Conservation (phyloP, 1,284 basidiomycete species). For the Fomitopsis betulina region DNA sequence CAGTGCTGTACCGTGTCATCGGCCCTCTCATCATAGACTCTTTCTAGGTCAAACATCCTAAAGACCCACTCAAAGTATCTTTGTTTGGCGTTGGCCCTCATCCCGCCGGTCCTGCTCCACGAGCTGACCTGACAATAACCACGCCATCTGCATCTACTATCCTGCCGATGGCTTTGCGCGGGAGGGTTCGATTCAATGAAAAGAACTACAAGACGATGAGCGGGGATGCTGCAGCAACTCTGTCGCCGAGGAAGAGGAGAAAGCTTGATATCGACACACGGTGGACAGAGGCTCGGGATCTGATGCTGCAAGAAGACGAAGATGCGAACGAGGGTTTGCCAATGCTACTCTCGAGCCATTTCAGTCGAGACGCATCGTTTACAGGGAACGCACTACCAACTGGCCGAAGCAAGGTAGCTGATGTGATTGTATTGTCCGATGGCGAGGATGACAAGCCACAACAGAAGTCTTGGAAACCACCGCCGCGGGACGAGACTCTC, state of each 20-base stretch:
- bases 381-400: conserved; percentile 1
- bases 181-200: conserved; percentile 25
- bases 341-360: conserved; percentile 22
- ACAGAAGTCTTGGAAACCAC: conserved; percentile 31
- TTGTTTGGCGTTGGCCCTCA: conserved; percentile 21
- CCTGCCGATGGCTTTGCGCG: conserved; percentile 21
- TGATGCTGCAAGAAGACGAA: conserved; percentile 27
- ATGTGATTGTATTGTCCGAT: not conserved
- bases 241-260: conserved; percentile 25
- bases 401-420: conserved; percentile 2
- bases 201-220: conserved; percentile 15
- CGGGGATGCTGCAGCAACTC: not conserved
- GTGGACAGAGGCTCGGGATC: conserved; percentile 28
- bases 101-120: not conserved
- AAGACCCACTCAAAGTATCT: conserved; percentile 16
- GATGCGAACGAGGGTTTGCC: conserved; percentile 27
- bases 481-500: conserved; percentile 41
- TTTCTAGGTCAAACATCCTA: conserved; percentile 6
- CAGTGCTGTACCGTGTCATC: not conserved
- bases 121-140: conserved; percentile 12
- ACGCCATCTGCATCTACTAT: conserved; percentile 19
- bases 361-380: conserved; percentile 3
- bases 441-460: conserved; percentile 1
- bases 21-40: not conserved
- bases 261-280: conserved; percentile 24